Evolutionary conservation across 345 rosid genomes (phyloP), one percentile per base, ranked within the genome.

Genomic region (Citropsis articulata): DNA sequence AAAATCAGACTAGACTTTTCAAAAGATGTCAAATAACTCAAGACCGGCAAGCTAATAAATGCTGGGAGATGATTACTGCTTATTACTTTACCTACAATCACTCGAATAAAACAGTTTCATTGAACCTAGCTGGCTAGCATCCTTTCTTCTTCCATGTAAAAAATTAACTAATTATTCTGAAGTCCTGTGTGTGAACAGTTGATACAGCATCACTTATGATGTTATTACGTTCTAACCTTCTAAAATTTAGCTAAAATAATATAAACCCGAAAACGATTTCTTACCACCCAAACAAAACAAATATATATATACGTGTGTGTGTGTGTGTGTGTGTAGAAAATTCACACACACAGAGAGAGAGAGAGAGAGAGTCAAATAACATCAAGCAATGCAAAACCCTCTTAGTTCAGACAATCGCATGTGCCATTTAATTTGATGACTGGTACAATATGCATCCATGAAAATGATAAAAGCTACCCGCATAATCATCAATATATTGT

Each of bases 181-280:
- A 16, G 50, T 45, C 16, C 50, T 42, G 50, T 42, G 50, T 7
- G 50, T 10, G 50, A 42, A 42, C 50, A 42, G 9, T 13, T 45
- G 9, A 45, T 45, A 13, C 50, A 45, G 50, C 50, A 3, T 45
- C 50, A 45, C 14, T 3, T 12, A 45, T 45, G 50, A 12, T 45
- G 50, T 45, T 45, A 45, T 53, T 53, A 53, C 21, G 53, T 35
- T n/a, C 40, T 36, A 74, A 10, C 27, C 45, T 74, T 60, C 14
- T 31, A 55, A 24, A 6, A 30, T 50, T 66, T 2, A 50, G 36
- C 61, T 66, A 45, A 45, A 24, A 35, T n/a, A 73, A 33, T 40
- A 24, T 14, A 55, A 78, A 22, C 8, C 2, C 2, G 85, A 79
- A 74, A 79, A 70, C 25, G 84, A 84, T 79, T 67, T 28, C 40